Percentiles rank a stretch among this genome's conserved stretches.
These are phyloP conservation scores for Phaeosphaeriaceae sp. DNA, from an alignment of 2,329 filamentous ascomycete genomes.

Conservation along the genomic window DNA sequence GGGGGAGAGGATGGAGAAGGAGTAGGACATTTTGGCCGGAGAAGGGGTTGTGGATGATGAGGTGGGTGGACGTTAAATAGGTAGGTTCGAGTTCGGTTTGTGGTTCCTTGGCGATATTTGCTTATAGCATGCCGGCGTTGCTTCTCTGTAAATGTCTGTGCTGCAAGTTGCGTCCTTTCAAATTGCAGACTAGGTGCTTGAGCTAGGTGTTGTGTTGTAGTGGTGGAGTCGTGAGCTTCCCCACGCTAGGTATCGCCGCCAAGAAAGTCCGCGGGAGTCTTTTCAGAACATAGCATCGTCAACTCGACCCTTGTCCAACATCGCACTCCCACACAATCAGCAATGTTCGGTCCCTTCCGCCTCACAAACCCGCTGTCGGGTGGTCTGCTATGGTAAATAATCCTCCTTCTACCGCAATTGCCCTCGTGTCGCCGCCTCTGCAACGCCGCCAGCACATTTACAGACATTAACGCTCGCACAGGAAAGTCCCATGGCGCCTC, in stretches of 20 bases:
- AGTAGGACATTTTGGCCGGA: conserved; percentile 81
- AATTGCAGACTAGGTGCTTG: background rate
- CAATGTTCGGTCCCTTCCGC: conserved; percentile 51
- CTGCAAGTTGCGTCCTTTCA: background rate
- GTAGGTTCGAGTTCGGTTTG: background rate
- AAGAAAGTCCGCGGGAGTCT: conserved; percentile 41
- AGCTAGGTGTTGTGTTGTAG: background rate
- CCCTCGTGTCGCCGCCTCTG: background rate
- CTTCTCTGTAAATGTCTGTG: too few relatives aligned
- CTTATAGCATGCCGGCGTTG: background rate
- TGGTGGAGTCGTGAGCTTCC: conserved; percentile 18
- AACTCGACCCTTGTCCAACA: conserved; percentile 15
- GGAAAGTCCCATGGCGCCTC: conserved; percentile 97
- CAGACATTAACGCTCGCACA: conserved; percentile 41
- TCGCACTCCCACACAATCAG: conserved; percentile 24
- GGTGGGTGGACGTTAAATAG: background rate
- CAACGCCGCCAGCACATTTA: background rate
- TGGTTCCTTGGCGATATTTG: background rate
- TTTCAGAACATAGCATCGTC: conserved; percentile 31
- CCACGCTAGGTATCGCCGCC: conserved; percentile 34
- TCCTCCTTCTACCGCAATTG: background rate
- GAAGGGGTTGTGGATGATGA: background rate
- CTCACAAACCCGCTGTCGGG: conserved; percentile 49
- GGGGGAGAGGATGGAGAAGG: conserved; percentile 95
- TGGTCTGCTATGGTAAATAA: conserved; percentile 46